Evolutionary conservation across 257 asterid species (phyloP).

Genomic region (Nyctanthes arbortristis): DNA sequence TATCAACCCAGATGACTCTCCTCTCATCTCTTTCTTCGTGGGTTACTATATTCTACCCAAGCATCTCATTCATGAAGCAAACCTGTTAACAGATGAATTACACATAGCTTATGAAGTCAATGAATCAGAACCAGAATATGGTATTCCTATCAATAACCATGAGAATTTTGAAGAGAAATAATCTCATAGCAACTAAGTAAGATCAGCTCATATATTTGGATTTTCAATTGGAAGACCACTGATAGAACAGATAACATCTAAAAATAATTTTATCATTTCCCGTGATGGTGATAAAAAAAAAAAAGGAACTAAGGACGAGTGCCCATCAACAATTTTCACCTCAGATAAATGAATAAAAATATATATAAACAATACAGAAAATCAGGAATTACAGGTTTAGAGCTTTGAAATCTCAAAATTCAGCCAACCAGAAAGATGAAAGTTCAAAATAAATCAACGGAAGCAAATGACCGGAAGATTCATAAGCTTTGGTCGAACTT

Average conservation of each 20-base stretch:
- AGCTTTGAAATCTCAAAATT: conserved; percentile 14
- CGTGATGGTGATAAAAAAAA: background rate
- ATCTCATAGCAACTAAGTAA: no score
- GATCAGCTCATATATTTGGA: background rate
- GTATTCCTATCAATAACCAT: background rate
- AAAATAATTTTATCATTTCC: background rate
- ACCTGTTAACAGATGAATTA: conserved; percentile 32
- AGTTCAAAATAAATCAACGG: conserved; percentile 20
- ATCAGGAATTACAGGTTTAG: conserved; percentile 7
- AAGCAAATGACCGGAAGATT: conserved; percentile 17
- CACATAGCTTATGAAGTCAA: background rate
- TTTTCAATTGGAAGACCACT: conserved; percentile 8
- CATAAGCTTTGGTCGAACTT: conserved; percentile 26
- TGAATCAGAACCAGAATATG: background rate
- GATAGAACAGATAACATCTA: background rate
- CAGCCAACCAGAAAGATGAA: background rate
- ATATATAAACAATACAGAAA: conserved; percentile 5
- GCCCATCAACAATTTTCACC: conserved; percentile 5
- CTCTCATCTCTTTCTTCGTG: conserved; percentile 54
- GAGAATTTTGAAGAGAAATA: no score
- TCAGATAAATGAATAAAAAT: no score
- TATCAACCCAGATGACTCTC: conserved; percentile 58
- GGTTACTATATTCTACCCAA: conserved; percentile 32
- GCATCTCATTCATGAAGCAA: conserved; percentile 25
- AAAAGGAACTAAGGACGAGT: conserved; percentile 9